Evolutionary conservation across 345 rosid species (phyloP), one percentile per base, ranked within the genome.

Genomic region (Turnera subulata): DNA sequence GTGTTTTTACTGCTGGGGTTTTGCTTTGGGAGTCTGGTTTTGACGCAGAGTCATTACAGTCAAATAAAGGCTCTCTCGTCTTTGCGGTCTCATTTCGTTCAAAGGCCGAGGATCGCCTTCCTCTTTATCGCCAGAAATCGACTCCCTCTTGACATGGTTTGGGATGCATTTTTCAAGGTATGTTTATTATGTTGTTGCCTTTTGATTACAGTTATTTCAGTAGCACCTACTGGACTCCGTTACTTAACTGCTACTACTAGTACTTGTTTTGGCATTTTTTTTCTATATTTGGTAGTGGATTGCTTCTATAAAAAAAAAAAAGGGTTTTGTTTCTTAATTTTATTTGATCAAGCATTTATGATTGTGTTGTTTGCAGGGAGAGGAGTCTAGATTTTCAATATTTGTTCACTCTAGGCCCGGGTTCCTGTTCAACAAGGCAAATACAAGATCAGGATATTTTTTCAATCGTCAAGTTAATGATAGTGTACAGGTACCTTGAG

Each of bases 321-420:
- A n/a, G n/a, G n/a, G n/a, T n/a, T 29, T 29, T 29, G 35, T 29
- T 8, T 12, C 23, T 13, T 4, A 13, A 18, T 19, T 6, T 20
- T 12, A 21, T n/a, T 2, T 15, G 18, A 23, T 45, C 15, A 0
- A 18, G 9, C 20, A 19, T 19, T 18, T n/a, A 12, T 44, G 18
- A 15, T 8, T 43, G 20, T 44, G 5, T 29, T 59, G 5, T 55
- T 71, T 78, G 73, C 83, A 89, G 99, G 95, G 84, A 35, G 81
- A 69, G 63, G 92, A 93, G 58, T 78, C 61, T 23, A 82, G 68
- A 52, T 93, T 93, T 71, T 85, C 99, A 17, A 78, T 93, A 49
- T 84, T 21, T 64, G 96, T 93, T 73, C 99, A 93, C 61, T 84
- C 99, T 39, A 84, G 99, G 81, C 99, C 97, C 55, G 94, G 99